phyloP scores from a whole-genome alignment of 108 stramenopile species.

The Chaetoceros tenuissimus region DNA sequence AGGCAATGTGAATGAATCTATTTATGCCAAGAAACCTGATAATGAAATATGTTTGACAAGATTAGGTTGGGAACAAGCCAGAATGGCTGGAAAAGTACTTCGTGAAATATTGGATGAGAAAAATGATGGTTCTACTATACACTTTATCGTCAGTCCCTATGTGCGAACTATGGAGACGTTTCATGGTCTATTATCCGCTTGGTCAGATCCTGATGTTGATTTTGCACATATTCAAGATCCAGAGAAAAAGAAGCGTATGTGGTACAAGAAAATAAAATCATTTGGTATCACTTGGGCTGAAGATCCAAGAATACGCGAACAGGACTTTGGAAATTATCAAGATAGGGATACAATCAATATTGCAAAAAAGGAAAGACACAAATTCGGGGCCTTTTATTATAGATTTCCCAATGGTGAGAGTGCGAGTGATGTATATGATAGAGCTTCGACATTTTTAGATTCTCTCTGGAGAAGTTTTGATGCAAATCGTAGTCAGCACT shows the following conservation, averaged over 20 bases:
- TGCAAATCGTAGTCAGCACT: constrained; percentile 47
- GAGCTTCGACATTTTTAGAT: constrained; percentile 83
- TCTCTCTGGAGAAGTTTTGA: constrained; percentile 87
- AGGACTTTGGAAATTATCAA: constrained; percentile 81
- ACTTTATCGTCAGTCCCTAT: constrained; percentile 80
- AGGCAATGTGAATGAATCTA: constrained; percentile 70
- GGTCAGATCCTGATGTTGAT: constrained; percentile 65
- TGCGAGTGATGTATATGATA: constrained; percentile 85
- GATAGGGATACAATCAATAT: constrained; percentile 49
- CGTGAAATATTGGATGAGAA: constrained; percentile 43
- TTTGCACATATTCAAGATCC: constrained; percentile 40
- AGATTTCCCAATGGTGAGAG: constrained; percentile 87
- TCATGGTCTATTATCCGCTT: constrained; percentile 76
- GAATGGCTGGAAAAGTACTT: constrained; percentile 52
- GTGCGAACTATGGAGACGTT: constrained; percentile 85
- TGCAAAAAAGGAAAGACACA: constrained; percentile 63
- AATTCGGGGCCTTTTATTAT: constrained; percentile 84
- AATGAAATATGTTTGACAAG: constrained; percentile 74
- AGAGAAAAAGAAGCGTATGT: constrained; percentile 49
- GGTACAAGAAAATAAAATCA: constrained; percentile 64
- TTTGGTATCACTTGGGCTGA: constrained; percentile 78
- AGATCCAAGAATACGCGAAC: constrained; percentile 83
- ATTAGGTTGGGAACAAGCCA: constrained; percentile 78
- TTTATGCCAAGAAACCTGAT: constrained; percentile 74
- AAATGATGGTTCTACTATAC: constrained; percentile 22